Evolutionary conservation across 192 early-diverging fungal genomes (phyloP).

Genomic region (Allomyces macrogynus): DNA sequence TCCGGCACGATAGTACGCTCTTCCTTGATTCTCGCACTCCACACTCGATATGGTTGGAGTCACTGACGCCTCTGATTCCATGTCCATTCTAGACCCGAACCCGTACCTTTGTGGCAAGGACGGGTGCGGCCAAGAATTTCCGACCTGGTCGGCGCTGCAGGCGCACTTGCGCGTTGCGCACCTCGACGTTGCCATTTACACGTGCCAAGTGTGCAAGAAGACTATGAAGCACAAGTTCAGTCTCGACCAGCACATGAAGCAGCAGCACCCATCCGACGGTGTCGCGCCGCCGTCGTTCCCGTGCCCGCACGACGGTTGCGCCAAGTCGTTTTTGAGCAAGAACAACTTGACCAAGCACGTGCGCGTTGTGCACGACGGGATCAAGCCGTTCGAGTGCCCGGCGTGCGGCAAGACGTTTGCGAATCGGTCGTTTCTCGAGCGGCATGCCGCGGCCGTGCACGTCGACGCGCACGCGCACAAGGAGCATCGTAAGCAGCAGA

Average conservation of each 20-base stretch:
- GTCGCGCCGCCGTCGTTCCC: neutral
- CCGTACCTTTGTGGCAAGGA: neutral
- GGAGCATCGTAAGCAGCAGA: neutral
- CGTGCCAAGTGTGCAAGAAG: no score
- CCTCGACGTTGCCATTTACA: neutral
- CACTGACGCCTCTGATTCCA: neutral
- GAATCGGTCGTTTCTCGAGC: neutral
- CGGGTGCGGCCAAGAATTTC: neutral
- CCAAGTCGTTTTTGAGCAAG: neutral
- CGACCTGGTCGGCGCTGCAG: neutral
- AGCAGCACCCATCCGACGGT: neutral
- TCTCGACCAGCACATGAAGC: neutral
- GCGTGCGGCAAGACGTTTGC: conserved; percentile 19
- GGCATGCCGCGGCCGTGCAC: neutral
- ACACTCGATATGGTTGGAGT: neutral
- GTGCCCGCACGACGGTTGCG: neutral
- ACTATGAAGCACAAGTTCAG: no score
- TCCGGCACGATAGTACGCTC: neutral
- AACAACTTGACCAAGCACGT: neutral
- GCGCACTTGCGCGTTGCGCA: neutral
- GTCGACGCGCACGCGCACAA: neutral
- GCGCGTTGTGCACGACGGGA: conserved; percentile 5
- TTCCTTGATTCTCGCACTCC: neutral
- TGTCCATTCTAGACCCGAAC: neutral
- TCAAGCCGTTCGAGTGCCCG: conserved; percentile 16